Evolutionary conservation across 2,329 filamentous ascomycete genomes (phyloP).

Genomic region (Trichoderma sp.): DNA sequence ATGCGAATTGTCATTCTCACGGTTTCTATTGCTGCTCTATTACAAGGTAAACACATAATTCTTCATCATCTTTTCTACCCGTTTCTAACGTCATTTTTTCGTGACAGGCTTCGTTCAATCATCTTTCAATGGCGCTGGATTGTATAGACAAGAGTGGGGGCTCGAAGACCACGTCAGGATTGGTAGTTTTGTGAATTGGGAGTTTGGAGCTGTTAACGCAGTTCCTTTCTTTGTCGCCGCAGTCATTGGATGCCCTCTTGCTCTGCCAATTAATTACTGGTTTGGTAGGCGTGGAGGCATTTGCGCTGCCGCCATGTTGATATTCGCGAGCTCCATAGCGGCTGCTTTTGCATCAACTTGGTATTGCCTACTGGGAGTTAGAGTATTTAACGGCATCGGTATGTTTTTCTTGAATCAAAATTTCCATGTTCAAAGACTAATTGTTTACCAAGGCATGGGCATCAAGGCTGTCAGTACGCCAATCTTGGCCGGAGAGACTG

Average conservation of each 20-base stretch:
- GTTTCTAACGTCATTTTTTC: not conserved
- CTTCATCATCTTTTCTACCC: not conserved
- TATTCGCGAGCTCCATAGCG: conserved; percentile 46
- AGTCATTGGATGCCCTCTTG: conserved; percentile 45
- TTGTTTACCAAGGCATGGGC: conserved; percentile 46
- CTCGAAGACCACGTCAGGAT: conserved; percentile 12
- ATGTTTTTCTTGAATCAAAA: conserved; percentile 26
- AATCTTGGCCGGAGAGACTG: conserved; percentile 52
- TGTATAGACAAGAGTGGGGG: conserved; percentile 38
- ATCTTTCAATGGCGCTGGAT: conserved; percentile 48
- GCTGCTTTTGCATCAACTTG: conserved; percentile 43
- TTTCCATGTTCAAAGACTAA: conserved; percentile 27
- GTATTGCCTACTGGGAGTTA: conserved; percentile 41
- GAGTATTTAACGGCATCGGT: conserved; percentile 48
- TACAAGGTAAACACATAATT: conserved; percentile 39
- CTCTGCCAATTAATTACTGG: conserved; percentile 48
- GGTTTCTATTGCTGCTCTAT: conserved; percentile 49
- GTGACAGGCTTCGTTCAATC: conserved; percentile 48
- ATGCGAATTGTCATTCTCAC: conserved; percentile 49
- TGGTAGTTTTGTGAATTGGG: conserved; percentile 41
- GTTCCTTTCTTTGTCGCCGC: conserved; percentile 48
- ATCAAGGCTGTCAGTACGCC: conserved; percentile 54
- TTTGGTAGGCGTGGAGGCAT: conserved; percentile 48
- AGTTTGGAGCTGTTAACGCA: conserved; percentile 46
- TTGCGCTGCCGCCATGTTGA: conserved; percentile 44